Conservation (phyloP, 2,329 filamentous ascomycete genomes). For the Alternaria sp. region DNA sequence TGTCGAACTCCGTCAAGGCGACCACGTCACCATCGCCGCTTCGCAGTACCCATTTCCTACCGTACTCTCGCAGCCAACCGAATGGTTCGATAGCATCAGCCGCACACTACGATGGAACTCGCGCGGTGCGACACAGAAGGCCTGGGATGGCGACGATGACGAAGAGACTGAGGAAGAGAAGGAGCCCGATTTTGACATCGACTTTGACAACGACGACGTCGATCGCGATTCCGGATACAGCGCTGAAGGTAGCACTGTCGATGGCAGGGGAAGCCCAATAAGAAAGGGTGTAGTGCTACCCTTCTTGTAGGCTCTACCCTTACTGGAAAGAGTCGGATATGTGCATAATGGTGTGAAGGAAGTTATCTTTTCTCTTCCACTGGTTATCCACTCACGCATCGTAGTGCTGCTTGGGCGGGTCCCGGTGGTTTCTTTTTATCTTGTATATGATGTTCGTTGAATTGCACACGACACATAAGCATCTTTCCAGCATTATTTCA, state of each 20-base stretch:
- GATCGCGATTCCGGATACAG: conserved; percentile 54
- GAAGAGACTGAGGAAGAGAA: conserved; percentile 55
- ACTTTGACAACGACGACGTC: conserved; percentile 77
- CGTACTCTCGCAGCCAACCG: conserved; percentile 84
- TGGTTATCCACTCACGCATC: conserved; percentile 10
- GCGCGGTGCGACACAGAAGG: conserved; percentile 89
- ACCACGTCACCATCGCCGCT: conserved; percentile 94
- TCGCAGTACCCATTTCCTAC: conserved; percentile 98
- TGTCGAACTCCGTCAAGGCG: conserved; percentile 89
- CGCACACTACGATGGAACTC: conserved; percentile 95
- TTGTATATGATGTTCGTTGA: conserved; percentile 6
- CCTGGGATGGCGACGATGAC: conserved; percentile 66
- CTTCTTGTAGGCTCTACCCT: conserved; percentile 27
- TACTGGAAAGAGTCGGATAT: not conserved
- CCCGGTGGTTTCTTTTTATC: conserved; percentile 9
- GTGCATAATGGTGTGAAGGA: not conserved
- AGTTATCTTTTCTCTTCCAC: not conserved
- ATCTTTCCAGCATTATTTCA: conserved; percentile 3
- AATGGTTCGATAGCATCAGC: conserved; percentile 97
- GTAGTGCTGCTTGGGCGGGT: conserved; percentile 11
- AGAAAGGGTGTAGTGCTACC: conserved; percentile 47
- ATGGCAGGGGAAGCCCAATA: conserved; percentile 45
- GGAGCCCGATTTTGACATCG: conserved; percentile 85
- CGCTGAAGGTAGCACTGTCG: conserved; percentile 48
- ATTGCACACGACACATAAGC: not conserved